Conservation (phyloP, 805 yeast species). For the Starmerella potacharoeniae region DNA sequence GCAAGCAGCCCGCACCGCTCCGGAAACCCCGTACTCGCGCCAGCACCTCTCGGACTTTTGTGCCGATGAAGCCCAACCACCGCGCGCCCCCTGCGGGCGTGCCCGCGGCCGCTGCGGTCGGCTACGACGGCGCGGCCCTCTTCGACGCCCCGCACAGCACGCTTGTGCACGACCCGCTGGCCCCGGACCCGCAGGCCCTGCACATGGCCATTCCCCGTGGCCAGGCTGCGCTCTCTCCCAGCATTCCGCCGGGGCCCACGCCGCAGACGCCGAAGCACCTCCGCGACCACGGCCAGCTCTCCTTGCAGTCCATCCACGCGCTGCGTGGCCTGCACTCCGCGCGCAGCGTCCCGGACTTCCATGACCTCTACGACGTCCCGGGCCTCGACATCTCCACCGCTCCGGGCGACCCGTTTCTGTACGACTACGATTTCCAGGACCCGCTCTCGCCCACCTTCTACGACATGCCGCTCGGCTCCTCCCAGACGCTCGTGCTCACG, state of each 20-base stretch:
- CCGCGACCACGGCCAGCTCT: background rate
- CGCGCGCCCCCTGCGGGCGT: background rate
- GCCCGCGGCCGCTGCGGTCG: background rate
- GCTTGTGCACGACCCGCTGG: background rate
- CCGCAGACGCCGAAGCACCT: slow-evolving; percentile 1
- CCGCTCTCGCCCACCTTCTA: slow-evolving; percentile 11
- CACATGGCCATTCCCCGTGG: background rate
- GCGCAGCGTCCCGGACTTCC: slow-evolving; percentile 1
- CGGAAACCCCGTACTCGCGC: too few species aligned
- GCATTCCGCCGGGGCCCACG: background rate
- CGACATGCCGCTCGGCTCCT: slow-evolving; percentile 8
- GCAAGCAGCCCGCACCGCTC: background rate
- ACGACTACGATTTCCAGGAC: slow-evolving; percentile 4
- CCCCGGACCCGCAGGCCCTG: background rate
- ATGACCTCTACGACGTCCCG: background rate
- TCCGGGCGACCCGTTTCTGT: background rate
- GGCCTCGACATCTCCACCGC: background rate
- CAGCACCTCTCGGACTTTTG: background rate
- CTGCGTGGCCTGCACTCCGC: background rate
- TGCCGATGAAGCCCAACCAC: background rate
- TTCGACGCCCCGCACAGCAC: background rate
- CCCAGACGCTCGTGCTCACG: slow-evolving; percentile 7
- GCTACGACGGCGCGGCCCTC: background rate
- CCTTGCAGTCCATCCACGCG: background rate
- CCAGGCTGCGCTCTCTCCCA: background rate